Base-by-base conservation (phyloP, 192 early-diverging fungal species). In the Lobosporangium transversale region DNA sequence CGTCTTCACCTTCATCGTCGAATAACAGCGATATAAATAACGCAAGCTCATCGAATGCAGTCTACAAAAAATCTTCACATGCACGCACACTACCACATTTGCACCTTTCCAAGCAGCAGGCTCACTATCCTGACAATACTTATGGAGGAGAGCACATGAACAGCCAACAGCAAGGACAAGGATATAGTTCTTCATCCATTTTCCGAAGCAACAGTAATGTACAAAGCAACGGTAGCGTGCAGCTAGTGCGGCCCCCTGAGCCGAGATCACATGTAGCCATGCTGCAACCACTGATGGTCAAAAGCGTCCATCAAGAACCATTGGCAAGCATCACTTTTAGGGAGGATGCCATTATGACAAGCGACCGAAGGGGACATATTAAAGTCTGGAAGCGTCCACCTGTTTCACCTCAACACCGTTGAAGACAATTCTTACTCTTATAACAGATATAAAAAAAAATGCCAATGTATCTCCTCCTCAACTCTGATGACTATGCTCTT, bases 371-470 rank as follows among this genome's bases (percentile, higher is more conserved):
- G 9, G 94, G 94, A n/a, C 74, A 81, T 35, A 71, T 96, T 30
- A 91, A 88, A 61, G 70, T 93, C 18, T 96, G 92, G 93, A 63
- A 62, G 43, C 85, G 94, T 8, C 94, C 94, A 49, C 29, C 67
- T 12, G 26, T 56, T 8, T 45, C 53, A 18, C 56, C 61, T 21
- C 56, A 52, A 24, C 37, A 65, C 7, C 43, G 10, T 47, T 59
- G 47, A 42, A 53, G 15, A 48, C 8, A 1, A 6, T 32, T 2
- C 30, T 20, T 42, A 9, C 40, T 53, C 37, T 5, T 31, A 51
- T 10, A 26, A 3, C 5, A 27, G 8, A 27, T 9, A 37, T 26
- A 20, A 21, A 36, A 33, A 55, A 23, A 55, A 33, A 55, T 29
- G 26, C 15, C 51, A 53, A n/a, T n/a, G n/a, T n/a, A n/a, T n/a